Percentiles rank a stretch among this genome's conserved stretches.
Conservation (phyloP, 345 rosid genomes). For the Linum lewisii region DNA sequence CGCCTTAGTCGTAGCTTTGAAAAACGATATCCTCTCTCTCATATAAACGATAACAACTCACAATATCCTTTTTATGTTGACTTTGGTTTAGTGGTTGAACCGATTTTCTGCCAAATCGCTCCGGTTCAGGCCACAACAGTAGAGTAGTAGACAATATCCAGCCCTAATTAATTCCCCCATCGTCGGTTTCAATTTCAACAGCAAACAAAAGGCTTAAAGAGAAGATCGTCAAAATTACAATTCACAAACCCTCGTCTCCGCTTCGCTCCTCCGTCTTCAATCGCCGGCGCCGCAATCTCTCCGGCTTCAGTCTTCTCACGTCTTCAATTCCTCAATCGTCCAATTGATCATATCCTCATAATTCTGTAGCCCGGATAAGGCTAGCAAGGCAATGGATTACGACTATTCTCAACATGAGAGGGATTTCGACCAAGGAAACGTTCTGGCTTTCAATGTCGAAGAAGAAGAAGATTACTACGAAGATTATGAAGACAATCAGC, state of each 20-base stretch:
- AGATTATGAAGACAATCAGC: background rate
- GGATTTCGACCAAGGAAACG: background rate
- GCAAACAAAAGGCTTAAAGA: background rate
- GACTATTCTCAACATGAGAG: background rate
- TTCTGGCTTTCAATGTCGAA: background rate
- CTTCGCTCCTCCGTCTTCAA: background rate
- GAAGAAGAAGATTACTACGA: background rate
- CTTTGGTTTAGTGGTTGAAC: too few species aligned
- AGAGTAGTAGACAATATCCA: background rate
- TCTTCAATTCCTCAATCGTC: background rate
- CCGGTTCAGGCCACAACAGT: too few species aligned
- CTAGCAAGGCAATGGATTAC: constrained; percentile 1
- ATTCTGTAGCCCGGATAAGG: background rate
- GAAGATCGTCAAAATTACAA: background rate
- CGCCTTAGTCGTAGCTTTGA: too few species aligned
- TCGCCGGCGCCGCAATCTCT: background rate
- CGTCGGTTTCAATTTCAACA: background rate
- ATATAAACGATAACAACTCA: too few species aligned
- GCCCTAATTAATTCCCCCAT: background rate
- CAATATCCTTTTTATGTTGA: too few species aligned
- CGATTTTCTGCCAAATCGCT: too few species aligned
- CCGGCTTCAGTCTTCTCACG: background rate
- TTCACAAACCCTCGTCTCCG: background rate
- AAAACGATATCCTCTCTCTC: too few species aligned
- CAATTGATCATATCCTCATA: background rate